Evolutionary conservation across 1,284 basidiomycete species (phyloP).

Genomic region (Cryptococcus sp.): DNA sequence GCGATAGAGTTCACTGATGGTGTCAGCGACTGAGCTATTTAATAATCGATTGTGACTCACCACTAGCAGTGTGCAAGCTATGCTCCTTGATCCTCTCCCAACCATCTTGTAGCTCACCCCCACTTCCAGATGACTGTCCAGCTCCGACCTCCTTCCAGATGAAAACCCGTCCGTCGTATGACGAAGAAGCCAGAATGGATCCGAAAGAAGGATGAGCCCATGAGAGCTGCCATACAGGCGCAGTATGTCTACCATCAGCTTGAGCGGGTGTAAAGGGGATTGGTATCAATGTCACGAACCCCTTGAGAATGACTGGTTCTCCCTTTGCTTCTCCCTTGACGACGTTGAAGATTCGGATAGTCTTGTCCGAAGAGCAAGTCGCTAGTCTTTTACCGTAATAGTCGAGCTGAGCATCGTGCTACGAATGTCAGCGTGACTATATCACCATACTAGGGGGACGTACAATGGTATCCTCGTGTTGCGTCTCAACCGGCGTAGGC

Average conservation of each 20-base stretch:
- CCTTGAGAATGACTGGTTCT: conserved; percentile 72
- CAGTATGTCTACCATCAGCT: conserved; percentile 64
- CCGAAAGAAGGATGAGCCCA: conserved; percentile 99
- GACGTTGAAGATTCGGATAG: conserved; percentile 92
- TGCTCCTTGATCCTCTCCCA: conserved; percentile 98
- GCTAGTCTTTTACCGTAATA: conserved; percentile 96
- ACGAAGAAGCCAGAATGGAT: conserved; percentile 92
- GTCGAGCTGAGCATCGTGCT: conserved; percentile 98
- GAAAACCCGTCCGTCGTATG: conserved; percentile 96
- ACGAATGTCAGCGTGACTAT: conserved; percentile 5
- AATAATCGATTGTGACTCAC: conserved; percentile 65
- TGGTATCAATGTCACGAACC: conserved; percentile 54
- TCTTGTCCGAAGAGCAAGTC: conserved; percentile 93
- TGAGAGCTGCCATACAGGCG: conserved; percentile 97
- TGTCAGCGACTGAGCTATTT: neutral
- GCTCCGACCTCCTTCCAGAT: conserved; percentile 82
- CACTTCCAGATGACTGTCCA: conserved; percentile 40
- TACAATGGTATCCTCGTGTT: conserved; percentile 94
- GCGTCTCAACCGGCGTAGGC: conserved; percentile 64
- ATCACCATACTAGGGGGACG: conserved; percentile 32
- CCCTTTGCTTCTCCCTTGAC: conserved; percentile 70
- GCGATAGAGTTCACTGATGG: conserved; percentile 82
- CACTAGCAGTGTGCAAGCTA: conserved; percentile 86
- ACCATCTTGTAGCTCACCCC: conserved; percentile 50
- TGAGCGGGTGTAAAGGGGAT: neutral